Conservation (phyloP, 2,329 filamentous ascomycete species). For the Zymoseptoria ardabiliae region DNA sequence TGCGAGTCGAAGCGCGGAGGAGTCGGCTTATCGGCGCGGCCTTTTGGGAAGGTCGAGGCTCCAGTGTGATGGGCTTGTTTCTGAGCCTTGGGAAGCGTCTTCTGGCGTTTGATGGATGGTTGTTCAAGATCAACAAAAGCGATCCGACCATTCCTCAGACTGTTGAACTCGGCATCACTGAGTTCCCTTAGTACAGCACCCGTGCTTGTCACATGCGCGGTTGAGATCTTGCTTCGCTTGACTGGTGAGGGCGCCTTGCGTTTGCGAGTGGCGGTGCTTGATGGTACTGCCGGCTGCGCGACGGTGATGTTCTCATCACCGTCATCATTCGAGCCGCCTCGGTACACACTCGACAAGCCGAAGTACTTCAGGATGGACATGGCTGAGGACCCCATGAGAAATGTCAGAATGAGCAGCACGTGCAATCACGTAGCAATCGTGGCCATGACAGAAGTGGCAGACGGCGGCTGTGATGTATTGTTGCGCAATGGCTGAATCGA, state of each 20-base stretch:
- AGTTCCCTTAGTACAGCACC: not conserved
- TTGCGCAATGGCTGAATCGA: not conserved
- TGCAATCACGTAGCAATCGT: not conserved
- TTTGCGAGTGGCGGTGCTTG: not conserved
- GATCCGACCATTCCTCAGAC: not conserved
- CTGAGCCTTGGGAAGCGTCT: not conserved
- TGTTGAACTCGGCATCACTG: not conserved
- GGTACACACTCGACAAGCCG: not conserved
- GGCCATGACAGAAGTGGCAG: not conserved
- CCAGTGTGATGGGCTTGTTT: not conserved
- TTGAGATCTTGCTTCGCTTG: not conserved
- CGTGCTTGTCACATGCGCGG: not conserved
- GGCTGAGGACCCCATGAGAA: not conserved
- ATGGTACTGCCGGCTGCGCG: not conserved
- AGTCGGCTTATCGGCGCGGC: not conserved
- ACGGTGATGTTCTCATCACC: not conserved
- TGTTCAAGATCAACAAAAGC: not conserved
- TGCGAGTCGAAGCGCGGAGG: not conserved
- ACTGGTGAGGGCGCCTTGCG: not conserved
- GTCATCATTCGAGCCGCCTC: not conserved
- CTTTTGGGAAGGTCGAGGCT: not conserved
- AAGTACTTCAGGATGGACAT: not conserved
- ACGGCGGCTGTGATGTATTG: not conserved
- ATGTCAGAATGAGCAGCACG: not conserved
- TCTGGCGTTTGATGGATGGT: not conserved